Evolutionary conservation across 2,329 filamentous ascomycete species (phyloP).

Genomic region (Alternaria conjuncta): DNA sequence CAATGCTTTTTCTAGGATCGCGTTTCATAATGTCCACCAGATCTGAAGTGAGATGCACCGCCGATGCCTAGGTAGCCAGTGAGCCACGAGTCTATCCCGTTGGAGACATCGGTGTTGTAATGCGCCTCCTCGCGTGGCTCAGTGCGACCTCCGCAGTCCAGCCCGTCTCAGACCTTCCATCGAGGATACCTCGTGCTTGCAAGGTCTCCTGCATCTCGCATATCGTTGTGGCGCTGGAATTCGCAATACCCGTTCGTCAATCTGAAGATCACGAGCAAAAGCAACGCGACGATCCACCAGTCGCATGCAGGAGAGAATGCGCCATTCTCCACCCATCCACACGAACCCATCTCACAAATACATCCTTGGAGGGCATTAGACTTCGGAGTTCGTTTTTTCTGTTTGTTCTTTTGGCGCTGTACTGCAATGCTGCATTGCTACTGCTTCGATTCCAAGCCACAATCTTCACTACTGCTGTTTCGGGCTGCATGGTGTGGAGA

Average conservation of each 20-base stretch:
- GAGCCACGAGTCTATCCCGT: neutral
- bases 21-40: slow-evolving; percentile 7
- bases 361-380: neutral
- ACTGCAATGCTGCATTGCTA: neutral
- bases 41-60: neutral
- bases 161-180: neutral
- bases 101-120: neutral
- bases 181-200: neutral
- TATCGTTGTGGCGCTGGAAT: neutral
- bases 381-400: neutral
- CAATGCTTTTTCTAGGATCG: slow-evolving; percentile 4
- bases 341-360: neutral
- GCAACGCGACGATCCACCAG: neutral
- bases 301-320: neutral
- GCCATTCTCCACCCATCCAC: slow-evolving; percentile 1
- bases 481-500: neutral
- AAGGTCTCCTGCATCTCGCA: neutral
- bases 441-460: neutral
- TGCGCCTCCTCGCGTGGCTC: neutral
- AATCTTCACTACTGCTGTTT: neutral
- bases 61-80: neutral
- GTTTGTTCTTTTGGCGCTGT: neutral
- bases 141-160: neutral
- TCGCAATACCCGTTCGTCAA: slow-evolving; percentile 2
- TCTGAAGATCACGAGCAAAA: slow-evolving; percentile 9